Evolutionary conservation across 2,329 filamentous ascomycete species (phyloP), one percentile per base, ranked within the genome.

Genomic region (Colletotrichum phormii): DNA sequence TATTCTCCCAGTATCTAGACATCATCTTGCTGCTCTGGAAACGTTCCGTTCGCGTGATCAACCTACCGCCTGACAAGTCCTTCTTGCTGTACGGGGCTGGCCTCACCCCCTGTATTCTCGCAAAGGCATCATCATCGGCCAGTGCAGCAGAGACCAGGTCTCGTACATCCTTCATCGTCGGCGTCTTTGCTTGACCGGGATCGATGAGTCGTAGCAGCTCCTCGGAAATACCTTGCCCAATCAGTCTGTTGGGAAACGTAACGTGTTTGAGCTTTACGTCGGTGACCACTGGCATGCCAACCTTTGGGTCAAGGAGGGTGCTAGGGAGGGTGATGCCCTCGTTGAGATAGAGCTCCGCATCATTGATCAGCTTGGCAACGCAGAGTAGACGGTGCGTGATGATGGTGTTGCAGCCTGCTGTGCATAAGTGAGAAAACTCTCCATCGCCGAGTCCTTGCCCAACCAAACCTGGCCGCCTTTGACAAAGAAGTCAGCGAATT

Each of bases 1-100:
- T 84, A 77, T 94, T 94, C 26, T 89, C 87, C 91, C 91, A 93
- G 78, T 94, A 94, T 2, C 89, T 85, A 26, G 86, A 87, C 90
- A 94, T 92, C 90, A 93, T 92, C 79, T 89, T 90, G 15, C 91
- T 87, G 4, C 91, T 82, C 26, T 67, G 58, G 9, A 62, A 64
- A 2, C 29, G 22, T 18, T 73, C 61, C 13, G 54, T 31, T 3
- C 65, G 57, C 22, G 53, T 24, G 18, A 73, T 26, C 0, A 35
- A 3, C 54, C 33, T 60, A 15, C 24, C 26, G 13, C 9, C 18
- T 18, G 37, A 22, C 4, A 13, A 4, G 0, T 86, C 84, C 5
- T 90, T 75, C 6, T 83, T 81, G 29, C 85, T 81, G 6, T 13
- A 1, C 6, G 49, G 53, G n/a, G 9, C 49, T 4, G n/a, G 3